Evolutionary conservation across 495 filamentous ascomycete species (phyloP).

Genomic region (Saxispiralis lemnorum): DNA sequence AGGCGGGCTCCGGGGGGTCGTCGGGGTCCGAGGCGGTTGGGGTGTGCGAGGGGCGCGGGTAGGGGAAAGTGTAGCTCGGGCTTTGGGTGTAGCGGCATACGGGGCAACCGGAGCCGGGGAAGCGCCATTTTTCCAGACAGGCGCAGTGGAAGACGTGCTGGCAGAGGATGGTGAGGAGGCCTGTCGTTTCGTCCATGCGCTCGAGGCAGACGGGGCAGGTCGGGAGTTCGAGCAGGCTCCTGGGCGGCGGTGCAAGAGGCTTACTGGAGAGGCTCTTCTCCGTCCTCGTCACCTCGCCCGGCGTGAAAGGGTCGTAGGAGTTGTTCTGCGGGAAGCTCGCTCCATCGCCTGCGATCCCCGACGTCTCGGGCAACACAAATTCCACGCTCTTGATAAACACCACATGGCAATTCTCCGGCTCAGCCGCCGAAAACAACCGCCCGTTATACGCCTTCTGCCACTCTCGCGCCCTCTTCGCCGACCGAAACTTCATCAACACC

Average conservation of each 20-base stretch:
- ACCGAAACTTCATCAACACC: slow-evolving; percentile 91
- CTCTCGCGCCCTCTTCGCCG: slow-evolving; percentile 48
- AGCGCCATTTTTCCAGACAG: slow-evolving; percentile 86
- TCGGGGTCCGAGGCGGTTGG: slow-evolving; percentile 14
- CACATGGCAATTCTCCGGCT: slow-evolving; percentile 93
- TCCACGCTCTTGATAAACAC: slow-evolving; percentile 85
- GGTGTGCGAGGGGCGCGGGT: slow-evolving; percentile 18
- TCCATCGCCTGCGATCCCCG: slow-evolving; percentile 21
- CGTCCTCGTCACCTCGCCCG: slow-evolving; percentile 9
- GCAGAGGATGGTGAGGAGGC: slow-evolving; percentile 85
- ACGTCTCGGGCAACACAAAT: slow-evolving; percentile 34
- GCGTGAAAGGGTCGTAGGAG: slow-evolving; percentile 48
- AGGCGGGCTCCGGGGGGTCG: slow-evolving; percentile 34
- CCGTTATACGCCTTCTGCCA: slow-evolving; percentile 88
- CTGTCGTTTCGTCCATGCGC: slow-evolving; percentile 94
- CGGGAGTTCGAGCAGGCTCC: slow-evolving; percentile 73
- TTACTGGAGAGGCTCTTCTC: slow-evolving; percentile 43
- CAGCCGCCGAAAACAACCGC: slow-evolving; percentile 83
- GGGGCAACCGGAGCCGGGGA: slow-evolving; percentile 62
- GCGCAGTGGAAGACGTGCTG: slow-evolving; percentile 98
- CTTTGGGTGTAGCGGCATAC: slow-evolving; percentile 75
- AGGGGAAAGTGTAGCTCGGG: slow-evolving; percentile 15
- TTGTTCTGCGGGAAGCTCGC: slow-evolving; percentile 37
- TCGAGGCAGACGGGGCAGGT: slow-evolving; percentile 95
- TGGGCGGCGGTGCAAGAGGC: slow-evolving; percentile 81